phyloP scores from a whole-genome alignment of 2,329 filamentous ascomycete species.

The Ophiostoma himal-ulmi region DNA sequence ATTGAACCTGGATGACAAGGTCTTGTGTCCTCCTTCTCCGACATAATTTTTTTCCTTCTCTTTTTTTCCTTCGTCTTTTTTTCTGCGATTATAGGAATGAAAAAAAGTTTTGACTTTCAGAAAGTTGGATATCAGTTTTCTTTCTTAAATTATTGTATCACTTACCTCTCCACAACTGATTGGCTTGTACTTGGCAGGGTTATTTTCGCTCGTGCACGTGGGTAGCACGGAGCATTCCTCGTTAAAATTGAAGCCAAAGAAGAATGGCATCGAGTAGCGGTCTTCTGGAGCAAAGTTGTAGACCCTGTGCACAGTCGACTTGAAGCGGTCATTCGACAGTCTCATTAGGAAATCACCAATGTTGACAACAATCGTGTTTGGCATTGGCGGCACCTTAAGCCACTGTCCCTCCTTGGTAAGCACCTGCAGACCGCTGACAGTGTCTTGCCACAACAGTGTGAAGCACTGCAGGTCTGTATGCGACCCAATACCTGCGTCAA shows the following conservation, averaged over 20 bases:
- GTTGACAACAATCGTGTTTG: conserved; percentile 46
- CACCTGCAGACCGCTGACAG: conserved; percentile 39
- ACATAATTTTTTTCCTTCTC: neutral
- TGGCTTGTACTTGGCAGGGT: conserved; percentile 39
- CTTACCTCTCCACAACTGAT: conserved; percentile 35
- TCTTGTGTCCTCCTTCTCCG: too few species aligned
- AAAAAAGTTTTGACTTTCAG: too few species aligned
- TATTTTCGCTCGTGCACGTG: conserved; percentile 35
- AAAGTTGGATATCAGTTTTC: too few species aligned
- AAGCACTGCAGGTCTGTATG: conserved; percentile 39
- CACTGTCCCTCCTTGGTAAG: conserved; percentile 37
- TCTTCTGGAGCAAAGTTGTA: conserved; percentile 38
- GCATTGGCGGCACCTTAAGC: conserved; percentile 39
- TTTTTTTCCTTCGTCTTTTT: neutral
- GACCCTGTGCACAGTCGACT: conserved; percentile 45
- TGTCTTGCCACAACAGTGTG: conserved; percentile 46
- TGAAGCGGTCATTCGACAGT: conserved; percentile 45
- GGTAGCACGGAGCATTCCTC: conserved; percentile 37
- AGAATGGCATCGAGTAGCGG: conserved; percentile 51
- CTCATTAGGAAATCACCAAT: conserved; percentile 49
- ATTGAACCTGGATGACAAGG: too few species aligned
- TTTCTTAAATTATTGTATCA: neutral
- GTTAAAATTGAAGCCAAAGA: conserved; percentile 46
- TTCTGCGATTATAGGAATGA: too few species aligned
- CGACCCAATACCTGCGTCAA: conserved; percentile 38